Base-by-base conservation (phyloP, 2,329 filamentous ascomycete species). In the Zymoseptoria pseudotritici region DNA sequence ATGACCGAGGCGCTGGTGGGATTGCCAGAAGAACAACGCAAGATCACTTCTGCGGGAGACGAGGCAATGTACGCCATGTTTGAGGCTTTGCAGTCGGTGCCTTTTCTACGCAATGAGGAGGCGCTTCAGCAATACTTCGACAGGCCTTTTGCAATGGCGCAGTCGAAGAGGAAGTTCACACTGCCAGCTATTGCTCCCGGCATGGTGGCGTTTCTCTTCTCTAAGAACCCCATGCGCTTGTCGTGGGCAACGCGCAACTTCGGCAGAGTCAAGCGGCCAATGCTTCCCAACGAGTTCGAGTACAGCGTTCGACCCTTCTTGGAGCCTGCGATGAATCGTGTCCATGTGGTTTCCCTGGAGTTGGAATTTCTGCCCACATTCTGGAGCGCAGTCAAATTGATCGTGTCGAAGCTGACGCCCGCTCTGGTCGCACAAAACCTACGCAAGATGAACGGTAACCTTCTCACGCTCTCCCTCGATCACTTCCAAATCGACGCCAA, bases 151-250 rank as follows among this genome's bases (percentile, higher is more conserved):
- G 81, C 84, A 66, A 82, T 91, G 21, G 85, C 95, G 2, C 90
- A 93, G 73, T 84, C 84, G 13, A 92, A 87, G 69, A 91, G 84
- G 57, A 84, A 85, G n/a, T 79, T 97, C 19, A 91, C 88, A 70
- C 81, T 96, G 24, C 84, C 85, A 1, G 83, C 86, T 24, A 90
- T 82, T 59, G 82, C 95, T 2, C 92, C 93, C 1, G 90, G 90
- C 11, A 90, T 94, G 80, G 89, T 88, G 2, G 85, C 83, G 20
- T 97, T 97, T 67, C 80, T 97, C 2, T 97, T 96, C 70, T 87
- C 89, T 65, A 78, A 83, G 29, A 85, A 93, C 63, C 75, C 79
- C 22, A 77, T 78, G 54, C 84, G 89, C 55, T 80, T 80, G 49
- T 76, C 79, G 50, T 96, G 91, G 82, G 90, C 90, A 1, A 77